Evolutionary conservation across 257 asterid genomes (phyloP).

Genomic region (Eustoma russellianum): DNA sequence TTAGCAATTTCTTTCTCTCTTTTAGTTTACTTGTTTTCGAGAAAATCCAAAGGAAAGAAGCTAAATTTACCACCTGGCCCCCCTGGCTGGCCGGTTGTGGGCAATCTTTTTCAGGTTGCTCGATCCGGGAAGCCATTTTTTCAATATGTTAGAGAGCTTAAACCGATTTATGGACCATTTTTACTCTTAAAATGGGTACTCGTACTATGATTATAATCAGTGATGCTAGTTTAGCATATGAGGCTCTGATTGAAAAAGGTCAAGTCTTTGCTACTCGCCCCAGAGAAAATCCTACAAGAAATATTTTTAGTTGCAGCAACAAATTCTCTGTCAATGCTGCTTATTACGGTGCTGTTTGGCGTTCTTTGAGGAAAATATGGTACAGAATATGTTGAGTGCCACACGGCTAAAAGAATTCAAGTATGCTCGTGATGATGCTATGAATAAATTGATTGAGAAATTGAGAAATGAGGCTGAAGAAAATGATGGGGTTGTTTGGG

Average conservation of each 20-base stretch:
- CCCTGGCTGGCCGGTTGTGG: conserved; percentile 79
- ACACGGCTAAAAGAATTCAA: conserved; percentile 44
- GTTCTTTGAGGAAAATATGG: conserved; percentile 89
- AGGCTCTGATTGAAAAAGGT: conserved; percentile 63
- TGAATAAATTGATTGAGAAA: conserved; percentile 53
- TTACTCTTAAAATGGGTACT: conserved; percentile 76
- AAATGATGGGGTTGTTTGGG: conserved; percentile 48
- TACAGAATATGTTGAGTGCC: conserved; percentile 70
- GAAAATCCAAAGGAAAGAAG: conserved; percentile 37
- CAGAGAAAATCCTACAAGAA: conserved; percentile 66
- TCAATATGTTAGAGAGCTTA: conserved; percentile 51
- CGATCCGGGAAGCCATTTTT: conserved; percentile 72
- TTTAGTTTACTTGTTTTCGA: conserved; percentile 35
- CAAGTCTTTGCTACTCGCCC: conserved; percentile 73
- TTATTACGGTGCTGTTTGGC: conserved; percentile 70
- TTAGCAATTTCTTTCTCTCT: conserved; percentile 35
- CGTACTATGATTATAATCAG: conserved; percentile 67
- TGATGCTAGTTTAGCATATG: conserved; percentile 43
- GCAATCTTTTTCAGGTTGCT: conserved; percentile 85
- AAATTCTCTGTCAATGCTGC: conserved; percentile 87
- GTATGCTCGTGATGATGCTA: conserved; percentile 41
- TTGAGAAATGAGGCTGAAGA: conserved; percentile 47
- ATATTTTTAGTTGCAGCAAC: conserved; percentile 75
- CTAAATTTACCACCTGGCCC: conserved; percentile 84
- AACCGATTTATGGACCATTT: conserved; percentile 54